Percentiles rank a stretch among this genome's conserved stretches.
Conservation (phyloP, 306 rosid genomes). For the Cucurbita pepo region DNA sequence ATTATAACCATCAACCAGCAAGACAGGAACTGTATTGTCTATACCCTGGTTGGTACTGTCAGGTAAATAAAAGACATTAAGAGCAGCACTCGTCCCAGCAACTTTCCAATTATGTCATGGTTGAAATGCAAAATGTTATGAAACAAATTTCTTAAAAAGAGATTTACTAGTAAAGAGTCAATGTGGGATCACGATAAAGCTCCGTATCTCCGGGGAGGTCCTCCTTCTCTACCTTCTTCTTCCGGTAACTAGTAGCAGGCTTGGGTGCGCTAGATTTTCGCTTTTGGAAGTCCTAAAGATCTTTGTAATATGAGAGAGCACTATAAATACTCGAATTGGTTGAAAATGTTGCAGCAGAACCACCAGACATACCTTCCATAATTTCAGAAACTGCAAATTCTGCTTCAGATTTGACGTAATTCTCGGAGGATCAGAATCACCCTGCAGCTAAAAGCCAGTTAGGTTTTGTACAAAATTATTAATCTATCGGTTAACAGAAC, state of each 20-base stretch:
- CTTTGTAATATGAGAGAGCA: conserved; percentile 8
- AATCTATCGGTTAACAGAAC: neutral
- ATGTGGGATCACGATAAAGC: conserved; percentile 58
- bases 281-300: conserved; percentile 50
- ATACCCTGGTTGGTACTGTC: conserved; percentile 69
- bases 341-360: neutral
- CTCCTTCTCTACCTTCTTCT: conserved; percentile 56
- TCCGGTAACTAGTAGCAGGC: conserved; percentile 84
- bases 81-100: neutral
- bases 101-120: neutral
- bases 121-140: neutral
- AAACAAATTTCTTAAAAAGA: neutral
- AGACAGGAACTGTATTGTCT: conserved; percentile 53
- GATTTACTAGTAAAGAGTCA: conserved; percentile 58
- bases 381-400: conserved; percentile 58
- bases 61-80: conserved; percentile 5
- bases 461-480: neutral
- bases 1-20: conserved; percentile 91
- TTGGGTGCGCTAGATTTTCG: conserved; percentile 38
- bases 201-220: conserved; percentile 29
- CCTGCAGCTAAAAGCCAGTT: conserved; percentile 15
- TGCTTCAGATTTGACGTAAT: conserved; percentile 81
- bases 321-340: neutral
- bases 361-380: conserved; percentile 45
- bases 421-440: conserved; percentile 45